These are phyloP conservation scores for Myxozyma kluyveri DNA, from an alignment of 805 yeast genomes.

Conservation along the genomic window DNA sequence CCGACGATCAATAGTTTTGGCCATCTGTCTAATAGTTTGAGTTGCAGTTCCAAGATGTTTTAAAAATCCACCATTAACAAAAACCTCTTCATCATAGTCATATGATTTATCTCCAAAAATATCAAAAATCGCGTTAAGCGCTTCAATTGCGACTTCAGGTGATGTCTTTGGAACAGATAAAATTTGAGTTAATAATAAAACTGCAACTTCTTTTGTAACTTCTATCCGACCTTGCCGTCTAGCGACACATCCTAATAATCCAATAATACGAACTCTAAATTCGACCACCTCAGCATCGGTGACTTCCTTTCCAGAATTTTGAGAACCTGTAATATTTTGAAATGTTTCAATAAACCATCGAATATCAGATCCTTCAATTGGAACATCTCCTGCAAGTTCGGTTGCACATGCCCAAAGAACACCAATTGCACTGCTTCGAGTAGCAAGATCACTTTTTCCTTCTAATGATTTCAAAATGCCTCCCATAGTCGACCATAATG, in stretches of 20 bases:
- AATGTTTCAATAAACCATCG: slow-evolving; percentile 7
- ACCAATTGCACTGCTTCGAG: slow-evolving; percentile 41
- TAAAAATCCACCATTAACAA: slow-evolving; percentile 54
- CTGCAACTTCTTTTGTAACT: slow-evolving; percentile 47
- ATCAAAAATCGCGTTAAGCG: slow-evolving; percentile 68
- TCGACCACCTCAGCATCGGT: slow-evolving; percentile 35
- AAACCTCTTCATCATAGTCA: slow-evolving; percentile 66
- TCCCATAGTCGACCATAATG: slow-evolving; percentile 32
- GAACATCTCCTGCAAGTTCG: slow-evolving; percentile 35
- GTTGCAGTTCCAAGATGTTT: slow-evolving; percentile 44
- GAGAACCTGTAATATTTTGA: background rate
- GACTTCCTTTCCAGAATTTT: background rate
- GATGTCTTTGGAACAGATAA: slow-evolving; percentile 35
- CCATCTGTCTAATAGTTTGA: slow-evolving; percentile 50
- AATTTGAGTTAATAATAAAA: slow-evolving; percentile 44
- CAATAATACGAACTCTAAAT: slow-evolving; percentile 47
- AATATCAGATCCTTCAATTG: slow-evolving; percentile 27
- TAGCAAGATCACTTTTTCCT: background rate
- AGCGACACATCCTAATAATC: slow-evolving; percentile 54
- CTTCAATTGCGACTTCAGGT: slow-evolving; percentile 52
- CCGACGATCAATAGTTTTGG: slow-evolving; percentile 67
- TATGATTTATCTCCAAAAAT: slow-evolving; percentile 71
- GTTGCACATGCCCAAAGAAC: slow-evolving; percentile 47
- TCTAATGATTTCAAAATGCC: slow-evolving; percentile 15
- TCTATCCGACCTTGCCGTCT: slow-evolving; percentile 46